A percentile compares a stretch with the other conserved stretches of the same genome.
Evolutionary conservation across 2,329 filamentous ascomycete genomes (phyloP).

Genomic region (Sphaerulina vaccinii): DNA sequence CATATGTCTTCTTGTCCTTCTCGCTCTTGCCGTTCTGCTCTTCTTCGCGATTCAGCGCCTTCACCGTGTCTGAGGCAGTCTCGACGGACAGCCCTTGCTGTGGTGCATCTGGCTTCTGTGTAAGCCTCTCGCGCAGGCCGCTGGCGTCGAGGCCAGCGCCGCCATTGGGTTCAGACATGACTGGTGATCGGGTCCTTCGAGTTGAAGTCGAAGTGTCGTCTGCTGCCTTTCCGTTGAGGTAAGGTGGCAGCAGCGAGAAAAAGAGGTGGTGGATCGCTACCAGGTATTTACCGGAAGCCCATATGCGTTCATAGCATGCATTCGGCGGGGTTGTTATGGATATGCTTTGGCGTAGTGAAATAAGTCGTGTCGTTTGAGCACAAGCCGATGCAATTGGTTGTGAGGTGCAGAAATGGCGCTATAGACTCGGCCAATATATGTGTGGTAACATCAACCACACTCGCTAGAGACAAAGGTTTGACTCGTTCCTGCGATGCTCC

Average conservation of each 20-base stretch:
- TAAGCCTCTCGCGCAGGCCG: slow-evolving; percentile 50
- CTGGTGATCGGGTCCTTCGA: slow-evolving; percentile 15
- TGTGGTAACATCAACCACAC: too few relatives aligned
- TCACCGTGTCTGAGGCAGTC: slow-evolving; percentile 48
- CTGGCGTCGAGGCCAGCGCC: slow-evolving; percentile 27
- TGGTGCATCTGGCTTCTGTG: slow-evolving; percentile 35
- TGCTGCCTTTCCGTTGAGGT: slow-evolving; percentile 19
- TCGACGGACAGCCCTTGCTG: slow-evolving; percentile 34
- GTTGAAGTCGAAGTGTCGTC: slow-evolving; percentile 22
- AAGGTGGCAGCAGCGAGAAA: slow-evolving; percentile 12
- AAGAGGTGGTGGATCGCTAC: slow-evolving; percentile 10
- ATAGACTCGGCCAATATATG: too few relatives aligned
- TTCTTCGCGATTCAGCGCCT: slow-evolving; percentile 52
- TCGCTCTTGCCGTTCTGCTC: slow-evolving; percentile 48
- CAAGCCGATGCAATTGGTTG: too few relatives aligned
- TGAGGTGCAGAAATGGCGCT: too few relatives aligned
- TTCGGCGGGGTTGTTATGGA: slow-evolving; percentile 3
- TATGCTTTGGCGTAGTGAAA: not conserved
- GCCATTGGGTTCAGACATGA: slow-evolving; percentile 26
- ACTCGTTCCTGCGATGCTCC: too few relatives aligned
- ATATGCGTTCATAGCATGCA: slow-evolving; percentile 18
- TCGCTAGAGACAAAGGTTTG: too few relatives aligned
- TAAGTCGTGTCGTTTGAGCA: slow-evolving; percentile 9
- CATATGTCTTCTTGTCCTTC: slow-evolving; percentile 75
- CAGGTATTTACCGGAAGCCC: slow-evolving; percentile 13